Evolutionary conservation across 176 grass and related monocot genomes (phyloP).

Genomic region (Saccharum spontaneum): DNA sequence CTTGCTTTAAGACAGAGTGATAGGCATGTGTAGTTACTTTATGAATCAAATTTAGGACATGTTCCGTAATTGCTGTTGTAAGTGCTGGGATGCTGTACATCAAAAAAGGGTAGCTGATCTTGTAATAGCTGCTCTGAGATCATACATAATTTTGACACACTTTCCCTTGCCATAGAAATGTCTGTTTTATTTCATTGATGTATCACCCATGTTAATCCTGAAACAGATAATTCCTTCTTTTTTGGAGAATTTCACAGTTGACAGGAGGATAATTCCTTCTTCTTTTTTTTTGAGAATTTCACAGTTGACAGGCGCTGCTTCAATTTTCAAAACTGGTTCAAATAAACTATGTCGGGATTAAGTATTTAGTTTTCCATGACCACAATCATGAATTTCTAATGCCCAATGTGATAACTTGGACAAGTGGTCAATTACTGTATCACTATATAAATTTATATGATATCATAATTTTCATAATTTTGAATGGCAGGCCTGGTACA

Average conservation of each 20-base stretch:
- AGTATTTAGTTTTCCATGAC: constrained; percentile 8
- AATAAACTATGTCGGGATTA: not conserved
- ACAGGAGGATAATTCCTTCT: too few species aligned
- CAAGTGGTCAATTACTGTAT: not conserved
- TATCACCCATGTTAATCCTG: constrained; percentile 11
- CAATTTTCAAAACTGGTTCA: not conserved
- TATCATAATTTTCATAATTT: not conserved
- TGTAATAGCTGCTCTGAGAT: not conserved
- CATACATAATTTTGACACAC: not conserved
- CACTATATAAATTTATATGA: not conserved
- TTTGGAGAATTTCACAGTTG: not conserved
- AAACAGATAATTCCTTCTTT: not conserved
- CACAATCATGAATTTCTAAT: not conserved
- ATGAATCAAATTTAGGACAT: constrained; percentile 50
- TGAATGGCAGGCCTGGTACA: too few species aligned
- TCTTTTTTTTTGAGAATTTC: not conserved
- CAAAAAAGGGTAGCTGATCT: constrained; percentile 19
- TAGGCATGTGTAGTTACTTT: constrained; percentile 49
- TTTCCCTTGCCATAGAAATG: constrained; percentile 30
- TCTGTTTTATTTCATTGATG: constrained; percentile 9
- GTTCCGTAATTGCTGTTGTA: constrained; percentile 49
- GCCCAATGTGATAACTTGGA: constrained; percentile 10
- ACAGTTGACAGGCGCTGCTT: not conserved
- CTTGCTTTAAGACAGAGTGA: constrained; percentile 54
- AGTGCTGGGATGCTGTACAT: constrained; percentile 36